Evolutionary conservation across 805 yeast species (phyloP).

Genomic region (Cyberlindnera lachancei): DNA sequence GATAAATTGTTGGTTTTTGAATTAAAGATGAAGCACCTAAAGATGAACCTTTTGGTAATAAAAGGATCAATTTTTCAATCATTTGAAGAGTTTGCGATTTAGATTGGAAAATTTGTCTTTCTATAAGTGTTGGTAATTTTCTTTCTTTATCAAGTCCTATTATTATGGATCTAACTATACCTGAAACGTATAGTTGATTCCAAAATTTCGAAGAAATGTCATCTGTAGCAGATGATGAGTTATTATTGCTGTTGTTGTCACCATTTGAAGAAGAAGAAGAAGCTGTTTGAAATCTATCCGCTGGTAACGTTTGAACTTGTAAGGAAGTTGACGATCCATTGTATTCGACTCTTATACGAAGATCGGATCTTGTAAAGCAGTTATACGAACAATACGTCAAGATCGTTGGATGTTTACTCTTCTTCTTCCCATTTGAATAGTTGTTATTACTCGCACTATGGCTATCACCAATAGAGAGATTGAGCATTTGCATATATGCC

Average conservation of each 20-base stretch:
- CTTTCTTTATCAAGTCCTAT: conserved; percentile 46
- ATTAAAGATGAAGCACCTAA: conserved; percentile 59
- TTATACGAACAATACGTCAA: conserved; percentile 64
- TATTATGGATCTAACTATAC: conserved; percentile 46
- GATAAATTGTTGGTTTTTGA: conserved; percentile 56
- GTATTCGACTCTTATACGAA: conserved; percentile 55
- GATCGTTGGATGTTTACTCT: conserved; percentile 23
- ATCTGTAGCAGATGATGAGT: too few species aligned
- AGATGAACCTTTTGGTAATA: conserved; percentile 39
- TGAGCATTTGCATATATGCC: conserved; percentile 36
- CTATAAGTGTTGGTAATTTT: conserved; percentile 53
- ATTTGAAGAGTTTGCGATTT: conserved; percentile 6
- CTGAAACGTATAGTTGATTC: conserved; percentile 56
- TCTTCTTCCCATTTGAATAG: too few species aligned
- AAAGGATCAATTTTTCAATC: conserved; percentile 9
- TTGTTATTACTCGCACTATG: too few species aligned
- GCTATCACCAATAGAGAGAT: conserved; percentile 15
- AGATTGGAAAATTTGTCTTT: conserved; percentile 30
- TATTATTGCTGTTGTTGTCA: too few species aligned
- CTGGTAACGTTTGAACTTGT: conserved; percentile 24
- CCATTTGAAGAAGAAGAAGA: too few species aligned
- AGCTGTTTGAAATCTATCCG: conserved; percentile 29
- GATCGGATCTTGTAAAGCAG: conserved; percentile 59
- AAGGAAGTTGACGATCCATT: conserved; percentile 36
- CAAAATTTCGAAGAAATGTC: conserved; percentile 36